Percentiles rank a stretch among this genome's conserved stretches.
These are phyloP conservation scores for Tolypocladium amazonense DNA, from an alignment of 2,329 filamentous ascomycete genomes.

Conservation along the genomic window DNA sequence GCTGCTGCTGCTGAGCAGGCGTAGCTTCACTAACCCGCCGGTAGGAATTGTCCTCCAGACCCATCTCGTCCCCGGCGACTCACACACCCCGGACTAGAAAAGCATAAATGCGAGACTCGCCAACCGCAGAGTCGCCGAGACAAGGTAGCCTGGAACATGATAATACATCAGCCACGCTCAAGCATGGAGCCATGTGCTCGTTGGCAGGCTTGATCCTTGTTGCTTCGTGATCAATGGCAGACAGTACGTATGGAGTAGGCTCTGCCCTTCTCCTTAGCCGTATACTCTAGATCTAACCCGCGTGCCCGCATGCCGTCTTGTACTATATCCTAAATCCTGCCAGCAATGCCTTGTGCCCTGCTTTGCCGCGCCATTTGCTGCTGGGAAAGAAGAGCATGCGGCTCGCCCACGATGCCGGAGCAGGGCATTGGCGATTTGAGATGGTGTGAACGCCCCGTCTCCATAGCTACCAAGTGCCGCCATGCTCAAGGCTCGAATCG, in stretches of 20 bases:
- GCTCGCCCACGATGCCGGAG: not conserved
- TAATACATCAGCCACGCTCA: not conserved
- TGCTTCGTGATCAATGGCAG: not conserved
- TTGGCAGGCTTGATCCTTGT: not conserved
- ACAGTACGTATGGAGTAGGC: too few relatives aligned
- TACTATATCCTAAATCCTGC: not conserved
- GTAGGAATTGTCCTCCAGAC: not conserved
- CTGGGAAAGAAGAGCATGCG: not conserved
- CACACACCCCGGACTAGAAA: not conserved
- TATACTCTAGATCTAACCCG: too few relatives aligned
- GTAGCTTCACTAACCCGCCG: not conserved
- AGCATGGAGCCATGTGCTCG: not conserved
- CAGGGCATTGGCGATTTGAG: not conserved
- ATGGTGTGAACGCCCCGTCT: too few relatives aligned
- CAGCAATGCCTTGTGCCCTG: not conserved
- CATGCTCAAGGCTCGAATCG: too few relatives aligned
- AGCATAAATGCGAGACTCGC: not conserved
- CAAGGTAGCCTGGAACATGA: conserved; percentile 1
- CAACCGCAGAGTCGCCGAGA: conserved; percentile 8
- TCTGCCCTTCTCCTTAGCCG: not conserved
- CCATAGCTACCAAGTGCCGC: too few relatives aligned
- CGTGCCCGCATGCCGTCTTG: not conserved
- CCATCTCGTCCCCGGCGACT: not conserved
- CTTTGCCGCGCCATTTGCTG: not conserved
- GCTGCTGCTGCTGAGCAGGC: not conserved